Evolutionary conservation across 352 stramenopile genomes (phyloP), one percentile per base, ranked within the genome.

Genomic region (Globisporangium recalcitrans): DNA sequence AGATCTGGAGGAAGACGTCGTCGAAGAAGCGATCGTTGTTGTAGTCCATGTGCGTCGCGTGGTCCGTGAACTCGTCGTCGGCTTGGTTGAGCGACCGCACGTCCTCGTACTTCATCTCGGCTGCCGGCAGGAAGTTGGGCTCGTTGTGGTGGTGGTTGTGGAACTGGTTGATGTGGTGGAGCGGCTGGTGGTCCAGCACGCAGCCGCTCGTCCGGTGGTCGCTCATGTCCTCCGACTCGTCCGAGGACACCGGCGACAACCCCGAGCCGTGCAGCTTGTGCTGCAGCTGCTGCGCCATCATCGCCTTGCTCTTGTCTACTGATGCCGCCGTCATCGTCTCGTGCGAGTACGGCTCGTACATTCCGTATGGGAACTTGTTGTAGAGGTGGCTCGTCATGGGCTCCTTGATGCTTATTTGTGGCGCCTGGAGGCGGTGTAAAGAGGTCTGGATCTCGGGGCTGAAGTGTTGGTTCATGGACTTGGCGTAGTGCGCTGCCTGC

Each of bases 1-100:
- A 89, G 59, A 89, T 89, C 55, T 92, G 82, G 29, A 90, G 67
- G 60, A 89, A 90, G 19, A 92, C 75, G 53, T 92, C 75, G 70
- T 87, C 80, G 62, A 87, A 89, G 69, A 88, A 88, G 46, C 75
- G 73, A 38, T 90, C 80, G 53, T 74, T 88, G 58, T 62, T 80
- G 71, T 87, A 90, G 63, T 91, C 82, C 57, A 85, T 71, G 52
- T 83, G 73, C 31, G 53, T 80, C n/a, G 69, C 62, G 34, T 72
- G 67, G 21, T 80, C 71, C 27, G 68, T 74, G 46, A 81, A 79
- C 63, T 78, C 71, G 26, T 80, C 74, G 46, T 87, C 70, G 19
- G 70, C 68, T 53, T 80, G 73, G 55, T 78, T 70, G 21, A 85
- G 67, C 36, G 71, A 72, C 19, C 76, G 75, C 49, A 82, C 61